A percentile compares a stretch with the other conserved stretches of the same genome.
phyloP scores from a whole-genome alignment of 2,329 filamentous ascomycete species.

The Fusarium abutilonis region DNA sequence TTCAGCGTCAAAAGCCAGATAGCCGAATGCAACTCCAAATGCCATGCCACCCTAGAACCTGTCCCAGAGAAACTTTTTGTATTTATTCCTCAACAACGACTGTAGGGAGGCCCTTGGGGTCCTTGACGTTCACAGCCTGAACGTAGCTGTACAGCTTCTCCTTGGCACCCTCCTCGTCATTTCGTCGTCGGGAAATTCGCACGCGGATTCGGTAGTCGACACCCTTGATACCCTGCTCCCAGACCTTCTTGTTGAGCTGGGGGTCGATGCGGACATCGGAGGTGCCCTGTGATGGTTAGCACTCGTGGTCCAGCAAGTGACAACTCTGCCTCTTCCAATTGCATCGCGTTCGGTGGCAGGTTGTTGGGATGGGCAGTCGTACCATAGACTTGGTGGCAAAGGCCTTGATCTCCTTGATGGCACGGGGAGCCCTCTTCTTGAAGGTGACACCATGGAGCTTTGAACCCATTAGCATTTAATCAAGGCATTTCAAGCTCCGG shows the following conservation, averaged over 20 bases:
- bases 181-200: conserved; percentile 99
- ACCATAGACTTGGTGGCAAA: conserved; percentile 97
- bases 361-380: conserved; percentile 55
- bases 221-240: conserved; percentile 99
- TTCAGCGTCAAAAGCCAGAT: conserved; percentile 57
- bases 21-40: conserved; percentile 60
- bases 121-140: conserved; percentile 99
- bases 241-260: conserved; percentile 99
- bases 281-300: conserved; percentile 75
- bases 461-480: conserved; percentile 35
- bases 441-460: conserved; percentile 96
- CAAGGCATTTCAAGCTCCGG: conserved; percentile 13
- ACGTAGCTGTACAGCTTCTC: conserved; percentile 99
- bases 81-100: conserved; percentile 81
- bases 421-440: conserved; percentile 99
- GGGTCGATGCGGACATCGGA: conserved; percentile 97
- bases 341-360: conserved; percentile 21
- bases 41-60: conserved; percentile 57
- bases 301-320: conserved; percentile 8
- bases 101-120: conserved; percentile 96
- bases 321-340: conserved; percentile 18
- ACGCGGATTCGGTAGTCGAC: conserved; percentile 97
- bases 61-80: conserved; percentile 53
- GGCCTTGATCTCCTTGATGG: conserved; percentile 99
- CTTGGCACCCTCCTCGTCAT: conserved; percentile 99